phyloP scores from a whole-genome alignment of 179 eudicot genomes.

The Spinacia oleracea region DNA sequence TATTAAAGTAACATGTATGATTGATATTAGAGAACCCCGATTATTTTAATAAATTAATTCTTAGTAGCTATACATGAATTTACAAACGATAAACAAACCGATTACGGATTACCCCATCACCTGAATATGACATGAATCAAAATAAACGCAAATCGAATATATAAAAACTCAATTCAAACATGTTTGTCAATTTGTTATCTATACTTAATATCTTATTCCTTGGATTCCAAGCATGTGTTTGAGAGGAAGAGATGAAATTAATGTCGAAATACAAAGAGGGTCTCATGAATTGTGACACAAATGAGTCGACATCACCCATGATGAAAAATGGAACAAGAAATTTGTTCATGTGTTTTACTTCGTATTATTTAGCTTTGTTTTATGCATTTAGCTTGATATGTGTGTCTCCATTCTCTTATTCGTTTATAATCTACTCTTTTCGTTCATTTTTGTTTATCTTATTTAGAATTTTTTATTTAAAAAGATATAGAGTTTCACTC shows the following conservation, averaged over 20 bases:
- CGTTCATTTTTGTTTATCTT: no score
- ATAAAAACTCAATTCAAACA: neutral
- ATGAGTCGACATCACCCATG: neutral
- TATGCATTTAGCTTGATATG: neutral
- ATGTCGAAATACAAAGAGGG: neutral
- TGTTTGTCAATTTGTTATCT: neutral
- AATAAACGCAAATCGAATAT: neutral
- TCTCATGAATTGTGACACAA: neutral
- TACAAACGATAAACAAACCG: neutral
- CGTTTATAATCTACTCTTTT: neutral
- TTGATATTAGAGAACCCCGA: no score
- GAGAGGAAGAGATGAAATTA: neutral
- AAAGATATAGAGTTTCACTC: no score
- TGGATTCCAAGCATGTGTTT: neutral
- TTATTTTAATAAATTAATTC: no score
- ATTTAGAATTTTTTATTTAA: no score
- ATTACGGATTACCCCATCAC: neutral
- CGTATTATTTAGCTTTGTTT: neutral
- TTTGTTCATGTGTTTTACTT: neutral
- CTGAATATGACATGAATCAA: neutral
- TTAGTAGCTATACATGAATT: neutral
- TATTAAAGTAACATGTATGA: no score
- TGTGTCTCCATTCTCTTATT: neutral
- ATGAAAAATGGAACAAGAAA: constrained; percentile 1
- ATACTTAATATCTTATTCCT: neutral